Evolutionary conservation across 768 basidiomycete genomes (phyloP).

Genomic region (Pilatotrama ljubarskyi): DNA sequence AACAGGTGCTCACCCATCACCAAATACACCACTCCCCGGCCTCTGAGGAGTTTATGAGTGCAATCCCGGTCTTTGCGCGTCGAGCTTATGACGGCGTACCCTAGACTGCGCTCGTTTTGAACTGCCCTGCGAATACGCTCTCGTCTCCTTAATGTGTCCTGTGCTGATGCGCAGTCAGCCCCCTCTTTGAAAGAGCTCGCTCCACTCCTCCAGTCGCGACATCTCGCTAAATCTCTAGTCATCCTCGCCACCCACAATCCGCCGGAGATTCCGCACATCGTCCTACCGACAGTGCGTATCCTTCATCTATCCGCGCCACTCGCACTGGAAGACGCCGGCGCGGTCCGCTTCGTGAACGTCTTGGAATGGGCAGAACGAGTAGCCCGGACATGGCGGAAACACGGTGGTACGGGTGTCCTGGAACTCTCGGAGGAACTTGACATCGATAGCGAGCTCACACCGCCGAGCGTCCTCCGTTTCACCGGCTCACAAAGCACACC

Average conservation of each 20-base stretch:
- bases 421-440: constrained; percentile 29
- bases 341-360: constrained; percentile 37
- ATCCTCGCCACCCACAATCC: constrained; percentile 40
- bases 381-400: constrained; percentile 37
- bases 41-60: no score
- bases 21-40: no score
- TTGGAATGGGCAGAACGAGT: constrained; percentile 44
- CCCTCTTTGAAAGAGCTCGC: constrained; percentile 35
- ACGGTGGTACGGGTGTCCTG: constrained; percentile 30
- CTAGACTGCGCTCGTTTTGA: no score
- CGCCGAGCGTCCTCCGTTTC: constrained; percentile 27
- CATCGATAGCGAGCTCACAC: constrained; percentile 25
- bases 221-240: constrained; percentile 38
- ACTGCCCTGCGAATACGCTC: no score
- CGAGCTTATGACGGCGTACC: no score
- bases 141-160: no score
- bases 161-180: constrained; percentile 25
- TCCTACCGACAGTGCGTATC: constrained; percentile 36
- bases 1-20: no score
- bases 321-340: constrained; percentile 34
- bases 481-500: constrained; percentile 26
- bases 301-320: constrained; percentile 37
- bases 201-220: constrained; percentile 36
- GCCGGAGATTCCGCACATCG: constrained; percentile 29
- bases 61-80: no score